Base-by-base conservation (phyloP, 371 early-diverging fungal genomes). In the Mucor ambiguus region DNA sequence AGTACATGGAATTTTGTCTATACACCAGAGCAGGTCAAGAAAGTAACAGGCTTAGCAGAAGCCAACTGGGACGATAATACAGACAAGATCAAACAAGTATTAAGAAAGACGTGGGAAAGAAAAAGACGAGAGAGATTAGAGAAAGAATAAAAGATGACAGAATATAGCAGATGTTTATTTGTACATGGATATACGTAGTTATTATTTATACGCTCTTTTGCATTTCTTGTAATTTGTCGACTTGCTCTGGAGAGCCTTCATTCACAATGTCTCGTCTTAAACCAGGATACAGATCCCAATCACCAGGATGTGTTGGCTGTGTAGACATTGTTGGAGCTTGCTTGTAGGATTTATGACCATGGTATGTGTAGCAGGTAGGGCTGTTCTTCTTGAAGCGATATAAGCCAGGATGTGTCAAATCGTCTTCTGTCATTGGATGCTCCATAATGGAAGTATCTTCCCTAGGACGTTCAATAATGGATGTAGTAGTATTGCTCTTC, bases 1-100 rank as follows among this genome's bases (percentile, higher is more conserved):
- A 82, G 82, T 9, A 90, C 90, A 0, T 90, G 83, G 66, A 90
- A 90, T 59, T 87, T 87, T 79, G 80, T 81, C 54, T 84, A 87
- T 68, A 84, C 76, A 18, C 71, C 74, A 11, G 85, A 85, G 22
- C 87, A 90, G 67, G 83, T 88, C 1, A 74, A 79, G n/a, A 71
- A 79, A 41, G 68, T 89, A 30, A 75, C 82, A 2, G 84, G 83
- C 2, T 77, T 89, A 32, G 82, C 78, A 4, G 76, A 81, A 56
- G 70, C 64, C 11, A 85, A 85, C 33, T 79, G 81, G 67, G 58
- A 60, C 9, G 81, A 82, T 26, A 82, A 81, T 20, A 28, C 78
- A 18, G 81, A 82, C 14, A 74, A 80, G 32, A 77, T 82, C 6
- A 73, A 73, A 37, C 56, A 71, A 14, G 65, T 78, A 0, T 35